Evolutionary conservation across 768 basidiomycete genomes (phyloP), one percentile per base, ranked within the genome.

Genomic region (Auricularia cornea): DNA sequence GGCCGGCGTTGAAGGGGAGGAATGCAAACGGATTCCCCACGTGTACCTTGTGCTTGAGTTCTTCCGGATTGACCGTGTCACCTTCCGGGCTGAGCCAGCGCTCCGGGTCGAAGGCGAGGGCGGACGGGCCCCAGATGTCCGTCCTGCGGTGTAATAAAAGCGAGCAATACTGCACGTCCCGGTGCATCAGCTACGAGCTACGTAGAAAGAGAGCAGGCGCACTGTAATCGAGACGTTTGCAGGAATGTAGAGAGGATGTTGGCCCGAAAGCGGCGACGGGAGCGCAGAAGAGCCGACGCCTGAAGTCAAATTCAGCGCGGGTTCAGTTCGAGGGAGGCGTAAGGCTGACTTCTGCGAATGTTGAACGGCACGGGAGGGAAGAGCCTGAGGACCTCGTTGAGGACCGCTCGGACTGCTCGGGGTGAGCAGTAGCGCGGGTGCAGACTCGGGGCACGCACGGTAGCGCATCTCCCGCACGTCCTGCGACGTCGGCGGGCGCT

Each of bases 351-450:
- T 18, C 70, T 57, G 23, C 69, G 61, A 14, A 70, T 70, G 61
- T 75, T 75, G 61, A 75, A 68, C 0, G 77, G 77, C 1, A 78
- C 73, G 6, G 76, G 75, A 3, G 77, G 76, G 65, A 75, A 78
- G 16, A 78, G 67, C 2, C 77, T 67, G 33, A 78, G 65, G 1
- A 70, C 70, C 64, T 78, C 77, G 60, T 76, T 72, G 54, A 77
- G 68, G 56, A 74, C 73, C 18, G 67, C 59, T 18, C 65, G 62
- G 28, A 68, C 67, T 68, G 52, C 30, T 33, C 14, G 32, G 10
- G 14, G 60, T 4, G 33, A 2, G 30, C 41, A 12, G 38, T 6
- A 59, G 23, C 18, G n/a, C 33, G 5, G 32, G 54, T 31, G 61
- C 12, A 23, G 48, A 54, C 16, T 60, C 20, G 30, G 23, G 51